Percentiles rank a stretch among this genome's conserved stretches.
Evolutionary conservation across 2,329 filamentous ascomycete genomes (phyloP).

Genomic region (Chaetomium sp.): DNA sequence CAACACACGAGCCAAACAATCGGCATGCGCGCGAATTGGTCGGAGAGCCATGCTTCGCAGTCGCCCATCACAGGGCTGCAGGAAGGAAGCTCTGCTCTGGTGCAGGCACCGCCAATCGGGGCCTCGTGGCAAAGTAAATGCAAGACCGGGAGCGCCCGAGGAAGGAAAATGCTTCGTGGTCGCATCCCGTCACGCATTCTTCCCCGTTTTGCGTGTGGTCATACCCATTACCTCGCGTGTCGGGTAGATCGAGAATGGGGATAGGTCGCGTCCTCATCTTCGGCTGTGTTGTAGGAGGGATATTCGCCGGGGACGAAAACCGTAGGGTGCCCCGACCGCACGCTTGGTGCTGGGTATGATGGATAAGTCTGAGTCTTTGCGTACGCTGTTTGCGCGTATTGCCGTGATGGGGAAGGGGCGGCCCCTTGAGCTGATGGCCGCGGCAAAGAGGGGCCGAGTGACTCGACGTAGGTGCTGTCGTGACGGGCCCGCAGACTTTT

Average conservation of each 20-base stretch:
- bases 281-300: slow-evolving; percentile 8
- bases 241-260: slow-evolving; percentile 10
- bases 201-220: background rate
- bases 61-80: slow-evolving; percentile 11
- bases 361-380: background rate
- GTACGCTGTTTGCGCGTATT: background rate
- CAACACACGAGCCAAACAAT: background rate
- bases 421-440: slow-evolving; percentile 9
- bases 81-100: background rate
- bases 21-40: background rate
- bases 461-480: slow-evolving; percentile 28
- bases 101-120: slow-evolving; percentile 17
- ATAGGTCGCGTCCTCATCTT: slow-evolving; percentile 18
- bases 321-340: slow-evolving; percentile 18
- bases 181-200: slow-evolving; percentile 1
- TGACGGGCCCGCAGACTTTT: slow-evolving; percentile 21
- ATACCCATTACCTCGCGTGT: slow-evolving; percentile 12
- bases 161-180: slow-evolving; percentile 1
- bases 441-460: slow-evolving; percentile 24
- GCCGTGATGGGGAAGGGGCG: slow-evolving; percentile 15
- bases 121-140: slow-evolving; percentile 8
- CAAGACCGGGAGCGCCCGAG: slow-evolving; percentile 12
- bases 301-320: slow-evolving; percentile 19
- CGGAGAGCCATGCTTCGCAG: background rate
- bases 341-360: slow-evolving; percentile 5